A percentile compares a stretch with the other conserved stretches of the same genome.
phyloP scores from a whole-genome alignment of 257 asterid genomes.

The Rehmannia glutinosa region DNA sequence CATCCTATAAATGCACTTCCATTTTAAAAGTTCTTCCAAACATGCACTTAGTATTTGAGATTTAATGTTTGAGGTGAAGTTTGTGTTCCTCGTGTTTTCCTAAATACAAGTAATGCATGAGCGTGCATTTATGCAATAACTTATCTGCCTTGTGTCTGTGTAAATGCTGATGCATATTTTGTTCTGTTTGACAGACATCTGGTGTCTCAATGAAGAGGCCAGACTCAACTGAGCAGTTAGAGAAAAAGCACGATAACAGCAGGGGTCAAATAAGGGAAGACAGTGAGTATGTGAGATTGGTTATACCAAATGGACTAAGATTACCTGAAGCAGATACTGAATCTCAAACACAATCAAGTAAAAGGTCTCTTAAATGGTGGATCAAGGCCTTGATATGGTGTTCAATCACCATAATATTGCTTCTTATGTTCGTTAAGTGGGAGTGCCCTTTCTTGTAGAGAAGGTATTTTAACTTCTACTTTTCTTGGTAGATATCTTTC shows the following conservation, averaged over 20 bases:
- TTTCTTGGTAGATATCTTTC: slow-evolving; percentile 7
- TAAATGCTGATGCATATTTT: background rate
- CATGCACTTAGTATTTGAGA: too few relatives aligned
- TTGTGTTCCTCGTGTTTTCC: background rate
- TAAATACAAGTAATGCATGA: slow-evolving; percentile 10
- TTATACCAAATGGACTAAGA: slow-evolving; percentile 46
- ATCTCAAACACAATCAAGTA: slow-evolving; percentile 32
- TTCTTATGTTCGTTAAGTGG: slow-evolving; percentile 51
- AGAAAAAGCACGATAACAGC: slow-evolving; percentile 26
- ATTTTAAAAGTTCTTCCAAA: too few relatives aligned
- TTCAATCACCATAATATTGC: slow-evolving; percentile 29
- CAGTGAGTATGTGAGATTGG: slow-evolving; percentile 77
- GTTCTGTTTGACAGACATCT: slow-evolving; percentile 39
- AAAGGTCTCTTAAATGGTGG: slow-evolving; percentile 52
- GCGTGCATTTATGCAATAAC: background rate
- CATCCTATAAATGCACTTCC: too few relatives aligned
- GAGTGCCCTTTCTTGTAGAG: slow-evolving; percentile 67
- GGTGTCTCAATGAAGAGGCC: slow-evolving; percentile 58
- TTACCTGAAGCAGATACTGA: slow-evolving; percentile 37
- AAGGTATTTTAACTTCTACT: slow-evolving; percentile 46
- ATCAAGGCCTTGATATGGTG: slow-evolving; percentile 56
- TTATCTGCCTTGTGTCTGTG: background rate
- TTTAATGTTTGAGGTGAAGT: background rate
- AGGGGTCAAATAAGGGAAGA: slow-evolving; percentile 44
- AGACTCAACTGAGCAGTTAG: slow-evolving; percentile 42